These are phyloP conservation scores for Endocarpon pusillum DNA, from an alignment of 495 filamentous ascomycete genomes.

Conservation along the genomic window DNA sequence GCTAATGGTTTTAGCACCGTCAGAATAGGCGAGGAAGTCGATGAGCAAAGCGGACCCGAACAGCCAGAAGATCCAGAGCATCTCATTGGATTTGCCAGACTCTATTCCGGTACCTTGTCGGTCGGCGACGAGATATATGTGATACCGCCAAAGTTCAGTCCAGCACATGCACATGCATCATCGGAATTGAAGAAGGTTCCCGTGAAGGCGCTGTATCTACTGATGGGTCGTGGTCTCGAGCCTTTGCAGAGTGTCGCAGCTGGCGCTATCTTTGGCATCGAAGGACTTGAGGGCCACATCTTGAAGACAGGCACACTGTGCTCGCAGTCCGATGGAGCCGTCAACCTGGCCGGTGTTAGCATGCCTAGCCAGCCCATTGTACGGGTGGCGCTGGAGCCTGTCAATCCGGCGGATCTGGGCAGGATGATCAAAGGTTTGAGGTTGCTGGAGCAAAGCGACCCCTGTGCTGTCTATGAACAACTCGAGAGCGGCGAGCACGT, in stretches of 20 bases:
- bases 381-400: conserved; percentile 82
- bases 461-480: conserved; percentile 88
- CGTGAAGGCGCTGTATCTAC: conserved; percentile 77
- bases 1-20: conserved; percentile 27
- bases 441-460: conserved; percentile 85
- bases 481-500: conserved; percentile 91
- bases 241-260: conserved; percentile 71
- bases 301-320: conserved; percentile 91
- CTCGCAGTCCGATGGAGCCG: conserved; percentile 69
- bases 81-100: conserved; percentile 83
- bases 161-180: conserved; percentile 52
- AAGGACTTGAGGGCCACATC: conserved; percentile 75
- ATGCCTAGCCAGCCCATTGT: conserved; percentile 76
- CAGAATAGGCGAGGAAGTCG: conserved; percentile 34
- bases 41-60: conserved; percentile 9
- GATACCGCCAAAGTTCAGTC: conserved; percentile 78
- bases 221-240: conserved; percentile 89
- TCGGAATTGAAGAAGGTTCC: conserved; percentile 71
- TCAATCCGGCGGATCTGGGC: conserved; percentile 68
- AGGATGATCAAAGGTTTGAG: conserved; percentile 85
- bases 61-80: conserved; percentile 50
- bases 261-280: conserved; percentile 92
- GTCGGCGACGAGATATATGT: conserved; percentile 88
- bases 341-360: conserved; percentile 81
- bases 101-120: conserved; percentile 78